Percentiles rank a stretch among this genome's conserved stretches.
phyloP scores from a whole-genome alignment of 164 flowering plant genomes.

The Nelumbo lutea region DNA sequence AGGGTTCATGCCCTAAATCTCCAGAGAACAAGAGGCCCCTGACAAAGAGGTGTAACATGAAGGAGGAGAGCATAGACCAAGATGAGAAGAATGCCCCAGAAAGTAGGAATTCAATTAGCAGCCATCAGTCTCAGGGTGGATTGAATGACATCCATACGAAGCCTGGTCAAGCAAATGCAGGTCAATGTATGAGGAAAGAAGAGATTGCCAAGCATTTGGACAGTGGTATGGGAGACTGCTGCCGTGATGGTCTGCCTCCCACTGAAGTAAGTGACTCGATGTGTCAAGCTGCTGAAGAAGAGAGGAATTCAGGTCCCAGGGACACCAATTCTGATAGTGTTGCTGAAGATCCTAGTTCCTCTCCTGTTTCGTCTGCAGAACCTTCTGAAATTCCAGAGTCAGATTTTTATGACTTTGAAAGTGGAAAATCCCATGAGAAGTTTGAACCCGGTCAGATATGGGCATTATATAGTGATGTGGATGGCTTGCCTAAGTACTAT shows the following conservation, averaged over 20 bases:
- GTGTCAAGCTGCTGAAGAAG: not conserved
- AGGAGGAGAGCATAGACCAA: not conserved
- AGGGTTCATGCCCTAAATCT: slow-evolving; percentile 14
- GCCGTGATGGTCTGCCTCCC: not conserved
- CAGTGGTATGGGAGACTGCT: not conserved
- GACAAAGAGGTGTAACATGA: not conserved
- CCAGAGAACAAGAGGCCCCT: slow-evolving; percentile 2
- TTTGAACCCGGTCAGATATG: not conserved
- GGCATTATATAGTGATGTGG: not conserved
- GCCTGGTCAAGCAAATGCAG: not conserved
- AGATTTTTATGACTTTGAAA: not conserved
- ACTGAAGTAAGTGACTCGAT: slow-evolving; percentile 1
- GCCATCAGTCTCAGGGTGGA: not conserved
- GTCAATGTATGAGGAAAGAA: not conserved
- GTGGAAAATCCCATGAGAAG: not conserved
- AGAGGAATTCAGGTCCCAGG: not conserved
- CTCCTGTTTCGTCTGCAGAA: not conserved
- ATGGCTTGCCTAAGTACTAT: not conserved
- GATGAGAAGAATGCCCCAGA: not conserved
- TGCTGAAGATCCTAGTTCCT: not conserved
- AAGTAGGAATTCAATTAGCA: not conserved
- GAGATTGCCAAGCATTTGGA: not conserved
- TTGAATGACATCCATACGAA: not conserved
- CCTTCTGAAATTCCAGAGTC: not conserved
- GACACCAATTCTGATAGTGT: not conserved